Percentiles rank a stretch among this genome's conserved stretches.
phyloP scores from a whole-genome alignment of 768 basidiomycete species.

The Mycena venus region DNA sequence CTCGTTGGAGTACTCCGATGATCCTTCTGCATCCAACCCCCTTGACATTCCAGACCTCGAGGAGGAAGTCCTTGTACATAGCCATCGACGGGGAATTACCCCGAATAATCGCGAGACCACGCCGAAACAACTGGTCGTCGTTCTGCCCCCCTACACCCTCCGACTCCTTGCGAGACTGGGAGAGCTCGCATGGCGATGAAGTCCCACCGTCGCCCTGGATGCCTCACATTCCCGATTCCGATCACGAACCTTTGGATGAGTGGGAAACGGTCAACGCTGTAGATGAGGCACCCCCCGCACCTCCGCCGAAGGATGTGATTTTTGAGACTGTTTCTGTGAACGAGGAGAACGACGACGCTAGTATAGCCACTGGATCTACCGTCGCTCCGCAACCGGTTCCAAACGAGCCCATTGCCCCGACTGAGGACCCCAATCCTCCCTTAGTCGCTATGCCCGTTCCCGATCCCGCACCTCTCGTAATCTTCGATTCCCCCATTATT shows the following conservation, averaged over 20 bases:
- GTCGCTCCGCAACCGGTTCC: slow-evolving; percentile 8
- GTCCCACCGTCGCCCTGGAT: slow-evolving; percentile 28
- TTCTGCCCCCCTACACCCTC: slow-evolving; percentile 30
- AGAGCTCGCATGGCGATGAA: slow-evolving; percentile 20
- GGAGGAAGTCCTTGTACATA: slow-evolving; percentile 19
- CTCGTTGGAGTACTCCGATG: slow-evolving; percentile 14
- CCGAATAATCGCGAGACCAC: slow-evolving; percentile 21
- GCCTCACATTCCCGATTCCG: slow-evolving; percentile 29
- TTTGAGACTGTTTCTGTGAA: neutral
- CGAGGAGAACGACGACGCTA: slow-evolving; percentile 12
- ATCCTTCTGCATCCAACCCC: slow-evolving; percentile 38
- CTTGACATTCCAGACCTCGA: slow-evolving; percentile 47
- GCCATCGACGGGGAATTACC: neutral
- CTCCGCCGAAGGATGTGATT: neutral
- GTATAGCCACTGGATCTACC: slow-evolving; percentile 21
- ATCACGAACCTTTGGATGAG: slow-evolving; percentile 27
- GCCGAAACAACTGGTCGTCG: slow-evolving; percentile 19
- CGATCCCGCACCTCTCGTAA: neutral
- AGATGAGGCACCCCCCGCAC: slow-evolving; percentile 7
- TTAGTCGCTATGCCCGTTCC: slow-evolving; percentile 1
- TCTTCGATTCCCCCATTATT: neutral
- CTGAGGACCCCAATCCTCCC: neutral
- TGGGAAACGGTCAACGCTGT: slow-evolving; percentile 31
- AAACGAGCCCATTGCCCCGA: neutral
- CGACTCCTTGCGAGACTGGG: slow-evolving; percentile 31